Base-by-base conservation (phyloP, 192 early-diverging fungal genomes). In the Gigaspora rosea region DNA sequence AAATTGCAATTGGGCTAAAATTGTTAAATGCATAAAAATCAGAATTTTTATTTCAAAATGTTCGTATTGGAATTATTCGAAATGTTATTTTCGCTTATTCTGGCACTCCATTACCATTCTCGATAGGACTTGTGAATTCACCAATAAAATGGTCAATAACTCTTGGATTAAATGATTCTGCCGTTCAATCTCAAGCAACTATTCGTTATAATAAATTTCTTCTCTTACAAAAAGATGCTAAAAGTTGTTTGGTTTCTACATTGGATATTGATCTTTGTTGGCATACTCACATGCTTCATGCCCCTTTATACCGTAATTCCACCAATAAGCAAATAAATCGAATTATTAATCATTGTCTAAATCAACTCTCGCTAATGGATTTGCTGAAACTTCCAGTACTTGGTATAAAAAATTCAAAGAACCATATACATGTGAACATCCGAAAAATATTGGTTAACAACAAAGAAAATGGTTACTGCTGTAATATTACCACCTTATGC, bases 261-360 rank as follows among this genome's bases (percentile, higher is more conserved):
- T 36, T 92, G 11, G 88, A 91, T 67, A 88, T 92, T 77, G 91
- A 92, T 77, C 64, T 89, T 2, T 83, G 82, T 11, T 92, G 91
- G 91, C 91, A 92, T 68, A 91, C 90, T 12, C 91, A 92, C 70
- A 87, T 88, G 83, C 79, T 89, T 13, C 79, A 83, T 27, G 85
- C 90, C 5, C 61, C 52, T 0, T 69, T 78, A n/a, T 92, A 92
- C 77, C 84, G 84, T 11, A 76, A 85, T 16, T 90, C 82, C 59
- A 87, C 86, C 22, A 36, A 89, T 0, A 54, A 78, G 0, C 78
- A 89, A 52, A 69, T 86, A 12, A 64, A 78, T 0, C 81, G 81
- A 11, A 79, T 91, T 59, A 80, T 92, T 35, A 89, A 92, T 76
- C 91, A 91, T 82, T 90, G 4, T 65, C 80, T 70, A 33, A 84